Conservation (phyloP, 2,329 filamentous ascomycete species). For the Colletotrichum sp. region DNA sequence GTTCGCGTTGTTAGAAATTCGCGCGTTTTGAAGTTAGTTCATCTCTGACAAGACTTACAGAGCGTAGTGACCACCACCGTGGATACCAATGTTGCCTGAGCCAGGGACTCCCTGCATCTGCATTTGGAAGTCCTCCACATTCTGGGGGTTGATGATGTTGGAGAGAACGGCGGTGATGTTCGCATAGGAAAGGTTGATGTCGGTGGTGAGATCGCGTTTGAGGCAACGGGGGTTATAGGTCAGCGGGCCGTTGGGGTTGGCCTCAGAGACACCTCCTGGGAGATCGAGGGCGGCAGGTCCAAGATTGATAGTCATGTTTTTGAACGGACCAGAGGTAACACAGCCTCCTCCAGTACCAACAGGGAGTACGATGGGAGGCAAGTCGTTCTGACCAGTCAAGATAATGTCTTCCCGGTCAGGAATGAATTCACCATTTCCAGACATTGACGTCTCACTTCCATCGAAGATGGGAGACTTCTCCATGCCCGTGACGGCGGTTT, state of each 20-base stretch:
- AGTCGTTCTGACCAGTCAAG: constrained; percentile 29
- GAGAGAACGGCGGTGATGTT: constrained; percentile 33
- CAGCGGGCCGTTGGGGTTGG: constrained; percentile 29
- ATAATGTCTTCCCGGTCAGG: constrained; percentile 26
- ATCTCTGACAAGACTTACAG: background rate
- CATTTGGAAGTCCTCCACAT: constrained; percentile 48
- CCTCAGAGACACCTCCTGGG: constrained; percentile 27
- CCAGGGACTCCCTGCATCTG: constrained; percentile 44
- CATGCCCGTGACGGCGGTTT: constrained; percentile 33
- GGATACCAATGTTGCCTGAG: constrained; percentile 31
- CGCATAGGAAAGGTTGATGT: constrained; percentile 27
- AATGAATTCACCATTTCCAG: constrained; percentile 46
- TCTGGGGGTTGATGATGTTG: constrained; percentile 41
- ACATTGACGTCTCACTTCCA: constrained; percentile 49
- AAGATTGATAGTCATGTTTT: constrained; percentile 43
- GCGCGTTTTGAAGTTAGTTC: accelerated
- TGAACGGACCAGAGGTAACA: constrained; percentile 55
- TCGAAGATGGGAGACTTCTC: constrained; percentile 52
- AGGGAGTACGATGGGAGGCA: constrained; percentile 37
- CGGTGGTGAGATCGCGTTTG: constrained; percentile 37
- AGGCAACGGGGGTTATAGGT: constrained; percentile 49
- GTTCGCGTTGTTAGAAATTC: background rate
- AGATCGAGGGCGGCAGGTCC: constrained; percentile 39
- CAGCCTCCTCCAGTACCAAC: constrained; percentile 62
- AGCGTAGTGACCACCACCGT: constrained; percentile 16